Evolutionary conservation across 306 rosid species (phyloP).

Genomic region (Gillenia trifoliata): DNA sequence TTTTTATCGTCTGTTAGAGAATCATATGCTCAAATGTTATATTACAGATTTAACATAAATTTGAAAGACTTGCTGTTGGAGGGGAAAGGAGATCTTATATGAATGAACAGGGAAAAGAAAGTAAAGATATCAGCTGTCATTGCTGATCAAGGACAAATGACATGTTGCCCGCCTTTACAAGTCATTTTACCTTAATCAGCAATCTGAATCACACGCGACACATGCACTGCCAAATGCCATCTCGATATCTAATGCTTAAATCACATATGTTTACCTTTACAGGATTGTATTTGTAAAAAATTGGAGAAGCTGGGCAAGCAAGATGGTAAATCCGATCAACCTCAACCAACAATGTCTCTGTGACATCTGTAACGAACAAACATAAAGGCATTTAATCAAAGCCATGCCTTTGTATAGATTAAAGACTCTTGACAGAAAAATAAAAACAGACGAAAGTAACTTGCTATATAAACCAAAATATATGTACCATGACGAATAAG

Average conservation of each 20-base stretch:
- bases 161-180: neutral
- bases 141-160: neutral
- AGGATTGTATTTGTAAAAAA: slow-evolving; percentile 94
- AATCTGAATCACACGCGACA: neutral
- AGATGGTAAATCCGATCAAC: slow-evolving; percentile 97
- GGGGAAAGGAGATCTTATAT: neutral
- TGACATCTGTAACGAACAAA: slow-evolving; percentile 55
- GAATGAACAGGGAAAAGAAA: neutral
- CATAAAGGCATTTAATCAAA: neutral
- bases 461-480: slow-evolving; percentile 3
- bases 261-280: slow-evolving; percentile 56
- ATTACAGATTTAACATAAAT: neutral
- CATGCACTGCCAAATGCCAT: neutral
- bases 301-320: slow-evolving; percentile 97
- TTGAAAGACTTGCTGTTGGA: neutral
- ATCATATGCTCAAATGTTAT: slow-evolving; percentile 27
- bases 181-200: neutral
- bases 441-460: neutral
- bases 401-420: neutral
- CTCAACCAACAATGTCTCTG: slow-evolving; percentile 79
- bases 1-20: slow-evolving; percentile 77
- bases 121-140: neutral
- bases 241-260: neutral
- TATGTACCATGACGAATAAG: slow-evolving; percentile 89
- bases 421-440: neutral